phyloP scores from a whole-genome alignment of 2,329 filamentous ascomycete species.

The Talaromyces sp. region DNA sequence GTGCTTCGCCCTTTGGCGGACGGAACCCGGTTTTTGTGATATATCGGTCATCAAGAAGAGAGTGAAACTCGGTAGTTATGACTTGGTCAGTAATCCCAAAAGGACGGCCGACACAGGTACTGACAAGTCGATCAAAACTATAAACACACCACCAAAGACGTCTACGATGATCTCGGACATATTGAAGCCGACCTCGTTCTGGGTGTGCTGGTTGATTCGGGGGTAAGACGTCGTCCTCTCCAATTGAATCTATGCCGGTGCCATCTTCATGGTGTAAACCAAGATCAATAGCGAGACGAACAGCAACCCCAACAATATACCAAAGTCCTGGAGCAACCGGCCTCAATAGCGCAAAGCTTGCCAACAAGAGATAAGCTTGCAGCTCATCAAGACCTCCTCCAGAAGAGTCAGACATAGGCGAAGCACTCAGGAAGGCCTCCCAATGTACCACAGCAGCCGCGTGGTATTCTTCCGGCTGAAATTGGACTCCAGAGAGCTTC shows the following conservation, averaged over 20 bases:
- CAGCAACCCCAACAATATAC: conserved; percentile 95
- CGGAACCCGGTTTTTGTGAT: conserved; percentile 77
- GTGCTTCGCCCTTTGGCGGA: conserved; percentile 56
- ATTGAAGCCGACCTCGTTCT: conserved; percentile 69
- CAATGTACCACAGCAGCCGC: conserved; percentile 90
- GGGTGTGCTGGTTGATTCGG: conserved; percentile 34
- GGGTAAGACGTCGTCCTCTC: conserved; percentile 32
- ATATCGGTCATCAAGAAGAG: conserved; percentile 77
- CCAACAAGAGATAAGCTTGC: conserved; percentile 85
- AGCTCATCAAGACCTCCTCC: conserved; percentile 89
- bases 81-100: conserved; percentile 96
- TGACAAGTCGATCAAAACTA: conserved; percentile 89
- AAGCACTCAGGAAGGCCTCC: conserved; percentile 74
- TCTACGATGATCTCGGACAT: conserved; percentile 78
- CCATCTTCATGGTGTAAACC: conserved; percentile 92
- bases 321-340: conserved; percentile 91
- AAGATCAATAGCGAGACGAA: conserved; percentile 83
- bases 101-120: conserved; percentile 85
- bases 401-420: conserved; percentile 60
- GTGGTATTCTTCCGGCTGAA: conserved; percentile 91
- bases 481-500: conserved; percentile 58
- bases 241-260: conserved; percentile 55
- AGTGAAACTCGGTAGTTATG: conserved; percentile 92
- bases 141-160: conserved; percentile 97
- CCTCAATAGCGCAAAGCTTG: conserved; percentile 83